Evolutionary conservation across 768 basidiomycete genomes (phyloP), one percentile per base, ranked within the genome.

Genomic region (Termitomyces sp.): DNA sequence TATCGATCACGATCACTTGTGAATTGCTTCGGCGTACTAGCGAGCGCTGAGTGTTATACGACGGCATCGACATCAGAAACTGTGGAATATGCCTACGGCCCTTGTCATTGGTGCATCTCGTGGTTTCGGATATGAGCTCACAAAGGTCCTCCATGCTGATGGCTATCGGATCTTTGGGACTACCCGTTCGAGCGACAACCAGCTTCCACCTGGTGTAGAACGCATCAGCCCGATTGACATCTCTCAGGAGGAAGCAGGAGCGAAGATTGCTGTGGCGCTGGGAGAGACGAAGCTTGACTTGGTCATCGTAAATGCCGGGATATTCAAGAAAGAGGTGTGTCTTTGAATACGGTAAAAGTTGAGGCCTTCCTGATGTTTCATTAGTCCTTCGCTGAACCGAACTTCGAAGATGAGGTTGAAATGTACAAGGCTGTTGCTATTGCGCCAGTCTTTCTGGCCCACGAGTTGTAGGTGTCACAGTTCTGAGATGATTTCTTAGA

Each of bases 361-460:
- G 59, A 14, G 51, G 11, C 12, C 9, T 14, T 8, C 8, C 32
- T 19, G n/a, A 46, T 6, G 16, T 29, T 29, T 25, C 8, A 44
- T 9, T 5, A 73, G 75, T 68, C 74, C 19, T 66, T 79, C 19
- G 75, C 73, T 9, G 62, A 70, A 46, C 68, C 71, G 0, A 65
- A 64, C 21, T 79, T 69, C 62, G 68, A 69, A 43, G 75, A 74
- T 48, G 69, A 79, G 59, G 58, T 78, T 10, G 66, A 70, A 40
- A 81, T 81, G 78, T 79, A 77, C 67, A 77, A 69, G 23, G 74
- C 73, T 43, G 73, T 76, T 37, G 68, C 77, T 0, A 75, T 79
- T 45, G 78, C 73, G 0, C 77, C 78, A 12, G 68, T 77, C 14
- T 75, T 75, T 52, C 56, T 76, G 31, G 69, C 68, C 2, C 65